Conservation (phyloP, 2,329 filamentous ascomycete species). For the Aspergillus arachidicola region DNA sequence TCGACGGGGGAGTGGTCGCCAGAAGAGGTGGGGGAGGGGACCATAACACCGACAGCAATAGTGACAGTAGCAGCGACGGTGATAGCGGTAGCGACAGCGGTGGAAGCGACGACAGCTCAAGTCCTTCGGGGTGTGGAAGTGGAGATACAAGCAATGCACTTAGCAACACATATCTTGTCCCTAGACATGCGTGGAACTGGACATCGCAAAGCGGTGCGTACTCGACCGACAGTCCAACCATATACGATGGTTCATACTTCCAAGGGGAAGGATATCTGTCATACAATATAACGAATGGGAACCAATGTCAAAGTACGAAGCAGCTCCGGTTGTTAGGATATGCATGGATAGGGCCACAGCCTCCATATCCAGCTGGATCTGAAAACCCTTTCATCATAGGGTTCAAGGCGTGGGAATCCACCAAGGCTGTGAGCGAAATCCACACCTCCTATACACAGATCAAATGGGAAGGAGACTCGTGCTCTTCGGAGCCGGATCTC, state of each 20-base stretch:
- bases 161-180: not conserved
- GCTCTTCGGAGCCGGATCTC: not conserved
- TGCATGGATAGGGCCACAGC: conserved; percentile 7
- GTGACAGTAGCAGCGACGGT: not conserved
- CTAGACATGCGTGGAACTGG: conserved; percentile 2
- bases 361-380: conserved; percentile 1
- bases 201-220: not conserved
- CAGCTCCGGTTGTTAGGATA: conserved; percentile 5
- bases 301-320: not conserved
- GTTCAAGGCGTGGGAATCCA: conserved; percentile 10
- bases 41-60: not conserved
- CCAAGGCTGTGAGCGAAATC: not conserved
- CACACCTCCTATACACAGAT: not conserved
- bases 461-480: not conserved
- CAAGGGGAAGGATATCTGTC: conserved; percentile 1
- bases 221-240: not conserved
- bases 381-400: conserved; percentile 5
- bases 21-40: not conserved
- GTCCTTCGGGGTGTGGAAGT: not conserved
- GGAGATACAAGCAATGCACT: not conserved
- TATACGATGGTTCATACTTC: conserved; percentile 11
- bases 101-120: not conserved
- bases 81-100: not conserved
- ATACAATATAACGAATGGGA: not conserved
- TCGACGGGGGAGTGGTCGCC: not conserved